Percentiles rank a stretch among this genome's conserved stretches.
Evolutionary conservation across 768 basidiomycete genomes (phyloP).

Genomic region (Podaxis rugospora): DNA sequence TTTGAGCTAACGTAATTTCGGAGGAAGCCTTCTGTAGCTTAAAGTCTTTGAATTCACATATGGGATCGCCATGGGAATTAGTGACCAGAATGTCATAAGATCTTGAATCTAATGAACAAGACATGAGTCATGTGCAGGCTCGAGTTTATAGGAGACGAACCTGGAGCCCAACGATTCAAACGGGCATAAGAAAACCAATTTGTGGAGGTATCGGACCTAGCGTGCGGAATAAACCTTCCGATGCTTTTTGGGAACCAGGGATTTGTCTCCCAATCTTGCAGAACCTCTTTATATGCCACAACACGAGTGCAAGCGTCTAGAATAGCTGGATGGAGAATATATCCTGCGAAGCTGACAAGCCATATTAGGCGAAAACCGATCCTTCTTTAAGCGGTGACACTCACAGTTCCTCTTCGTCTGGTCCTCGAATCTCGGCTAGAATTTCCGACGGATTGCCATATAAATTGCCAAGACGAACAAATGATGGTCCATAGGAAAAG

Average conservation of each 20-base stretch:
- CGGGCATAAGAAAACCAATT: background rate
- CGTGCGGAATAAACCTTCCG: background rate
- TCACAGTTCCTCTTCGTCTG: background rate
- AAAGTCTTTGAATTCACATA: background rate
- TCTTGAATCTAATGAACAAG: background rate
- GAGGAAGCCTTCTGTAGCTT: background rate
- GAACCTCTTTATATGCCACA: conserved; percentile 25
- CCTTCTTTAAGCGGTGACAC: background rate
- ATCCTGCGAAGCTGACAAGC: conserved; percentile 18
- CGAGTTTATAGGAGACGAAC: background rate
- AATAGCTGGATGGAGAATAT: conserved; percentile 30
- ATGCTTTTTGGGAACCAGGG: conserved; percentile 20
- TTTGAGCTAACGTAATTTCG: background rate
- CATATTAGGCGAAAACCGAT: conserved; percentile 6
- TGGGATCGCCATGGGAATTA: background rate
- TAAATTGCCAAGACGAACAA: background rate
- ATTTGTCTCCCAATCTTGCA: conserved; percentile 22
- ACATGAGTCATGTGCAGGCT: background rate
- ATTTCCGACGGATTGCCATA: conserved; percentile 1
- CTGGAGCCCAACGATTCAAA: background rate
- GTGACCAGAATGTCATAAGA: background rate
- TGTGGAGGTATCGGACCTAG: background rate
- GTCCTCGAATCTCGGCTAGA: background rate
- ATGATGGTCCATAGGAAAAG: background rate
- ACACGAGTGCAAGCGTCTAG: conserved; percentile 33